These are phyloP conservation scores for Phytophthora hibernalis DNA, from an alignment of 352 stramenopile species.

Conservation along the genomic window DNA sequence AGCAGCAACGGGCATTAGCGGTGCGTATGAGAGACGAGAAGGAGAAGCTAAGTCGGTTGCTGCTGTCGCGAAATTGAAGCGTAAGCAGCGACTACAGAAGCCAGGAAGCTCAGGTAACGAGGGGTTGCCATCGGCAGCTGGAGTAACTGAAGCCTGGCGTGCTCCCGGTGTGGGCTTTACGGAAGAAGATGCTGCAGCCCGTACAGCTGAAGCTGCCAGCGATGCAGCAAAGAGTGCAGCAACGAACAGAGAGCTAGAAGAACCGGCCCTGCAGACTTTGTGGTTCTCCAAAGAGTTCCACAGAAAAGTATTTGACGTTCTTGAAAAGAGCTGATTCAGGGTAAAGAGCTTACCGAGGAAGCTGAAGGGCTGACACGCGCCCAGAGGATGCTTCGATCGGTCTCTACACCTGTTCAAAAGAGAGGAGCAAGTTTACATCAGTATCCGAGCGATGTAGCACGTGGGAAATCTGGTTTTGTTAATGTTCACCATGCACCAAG, in stretches of 20 bases:
- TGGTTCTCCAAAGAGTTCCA: conserved; percentile 91
- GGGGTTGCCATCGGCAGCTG: conserved; percentile 8
- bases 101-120: conserved; percentile 25
- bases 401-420: conserved; percentile 79
- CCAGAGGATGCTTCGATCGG: conserved; percentile 84
- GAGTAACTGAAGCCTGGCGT: conserved; percentile 20
- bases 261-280: conserved; percentile 79
- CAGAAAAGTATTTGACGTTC: conserved; percentile 86
- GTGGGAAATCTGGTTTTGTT: conserved; percentile 50
- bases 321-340: conserved; percentile 81
- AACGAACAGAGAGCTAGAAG: conserved; percentile 73
- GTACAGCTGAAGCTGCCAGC: conserved; percentile 78
- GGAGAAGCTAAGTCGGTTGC: conserved; percentile 74
- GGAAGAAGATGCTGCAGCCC: conserved; percentile 59
- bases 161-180: conserved; percentile 43
- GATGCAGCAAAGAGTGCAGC: conserved; percentile 82
- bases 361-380: conserved; percentile 79
- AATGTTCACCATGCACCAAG: conserved; percentile 44
- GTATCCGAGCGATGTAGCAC: conserved; percentile 52
- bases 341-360: conserved; percentile 72
- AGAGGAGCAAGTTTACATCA: conserved; percentile 52
- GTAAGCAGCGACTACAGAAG: conserved; percentile 71
- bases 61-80: conserved; percentile 72
- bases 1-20: conserved; percentile 72
- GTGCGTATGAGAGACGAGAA: conserved; percentile 73